Conservation (phyloP, 108 stramenopile species). For the Skeletonema marinoi region DNA sequence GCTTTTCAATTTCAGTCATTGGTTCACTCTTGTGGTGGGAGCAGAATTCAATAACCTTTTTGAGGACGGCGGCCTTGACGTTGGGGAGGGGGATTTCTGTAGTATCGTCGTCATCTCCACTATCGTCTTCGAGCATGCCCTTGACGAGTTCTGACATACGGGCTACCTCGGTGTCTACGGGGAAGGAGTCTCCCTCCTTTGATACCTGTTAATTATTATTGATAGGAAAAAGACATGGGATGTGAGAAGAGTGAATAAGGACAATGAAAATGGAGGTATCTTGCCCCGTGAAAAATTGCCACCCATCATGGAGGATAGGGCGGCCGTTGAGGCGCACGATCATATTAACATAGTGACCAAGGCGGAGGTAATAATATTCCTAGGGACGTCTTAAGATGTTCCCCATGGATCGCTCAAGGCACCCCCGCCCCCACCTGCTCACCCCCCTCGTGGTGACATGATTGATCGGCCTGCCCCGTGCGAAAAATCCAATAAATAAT, state of each 20-base stretch:
- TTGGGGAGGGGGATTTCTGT: slow-evolving; percentile 99
- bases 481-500: neutral
- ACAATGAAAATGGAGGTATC: neutral
- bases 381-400: too few species aligned
- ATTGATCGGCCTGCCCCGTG: neutral
- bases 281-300: neutral
- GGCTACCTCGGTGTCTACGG: slow-evolving; percentile 90
- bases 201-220: slow-evolving; percentile 62
- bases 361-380: too few species aligned
- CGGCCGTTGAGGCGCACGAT: neutral
- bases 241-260: neutral
- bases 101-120: slow-evolving; percentile 82
- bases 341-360: neutral
- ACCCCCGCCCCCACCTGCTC: neutral
- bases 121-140: slow-evolving; percentile 93
- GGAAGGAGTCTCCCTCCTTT: slow-evolving; percentile 96
- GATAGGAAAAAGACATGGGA: neutral
- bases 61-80: slow-evolving; percentile 93
- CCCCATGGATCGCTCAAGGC: neutral
- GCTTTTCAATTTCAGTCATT: slow-evolving; percentile 99
- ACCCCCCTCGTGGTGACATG: neutral
- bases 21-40: slow-evolving; percentile 91
- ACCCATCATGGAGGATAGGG: neutral
- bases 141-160: slow-evolving; percentile 98
- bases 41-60: slow-evolving; percentile 99